These are phyloP conservation scores for Arctostaphylos glauca DNA, from an alignment of 148 eudicot species.

Conservation along the genomic window DNA sequence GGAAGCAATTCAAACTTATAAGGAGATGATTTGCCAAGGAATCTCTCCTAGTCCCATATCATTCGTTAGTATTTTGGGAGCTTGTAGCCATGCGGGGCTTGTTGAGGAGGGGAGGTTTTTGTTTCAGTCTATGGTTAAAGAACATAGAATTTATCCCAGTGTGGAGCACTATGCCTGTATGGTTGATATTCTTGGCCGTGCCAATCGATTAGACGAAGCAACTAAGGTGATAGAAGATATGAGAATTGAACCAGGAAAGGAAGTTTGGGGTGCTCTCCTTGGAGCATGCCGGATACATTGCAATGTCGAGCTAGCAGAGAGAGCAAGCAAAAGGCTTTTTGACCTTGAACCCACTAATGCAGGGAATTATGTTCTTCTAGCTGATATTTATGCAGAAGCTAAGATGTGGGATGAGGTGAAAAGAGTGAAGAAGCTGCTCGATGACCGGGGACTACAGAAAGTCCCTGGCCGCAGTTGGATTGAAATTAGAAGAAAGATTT, in stretches of 20 bases:
- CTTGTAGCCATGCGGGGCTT: conserved; percentile 93
- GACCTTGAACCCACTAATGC: conserved; percentile 89
- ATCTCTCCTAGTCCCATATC: conserved; percentile 67
- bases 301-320: conserved; percentile 84
- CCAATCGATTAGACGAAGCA: conserved; percentile 78
- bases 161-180: conserved; percentile 89
- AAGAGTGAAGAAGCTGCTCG: conserved; percentile 58
- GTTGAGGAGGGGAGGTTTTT: conserved; percentile 62
- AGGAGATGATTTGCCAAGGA: conserved; percentile 60
- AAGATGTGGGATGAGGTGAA: conserved; percentile 78
- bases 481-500: conserved; percentile 63
- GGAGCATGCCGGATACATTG: conserved; percentile 92
- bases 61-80: conserved; percentile 74
- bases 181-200: conserved; percentile 97
- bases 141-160: conserved; percentile 55
- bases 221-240: conserved; percentile 60
- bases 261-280: conserved; percentile 87
- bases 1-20: conserved; percentile 55
- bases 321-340: conserved; percentile 67
- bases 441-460: conserved; percentile 63
- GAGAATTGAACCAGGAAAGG: conserved; percentile 72
- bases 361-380: conserved; percentile 84
- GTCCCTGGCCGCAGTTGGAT: conserved; percentile 85
- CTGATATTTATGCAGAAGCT: conserved; percentile 80
- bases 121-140: conserved; percentile 60